Conservation (phyloP, 768 basidiomycete genomes). For the Nevesoporus exiguus region DNA sequence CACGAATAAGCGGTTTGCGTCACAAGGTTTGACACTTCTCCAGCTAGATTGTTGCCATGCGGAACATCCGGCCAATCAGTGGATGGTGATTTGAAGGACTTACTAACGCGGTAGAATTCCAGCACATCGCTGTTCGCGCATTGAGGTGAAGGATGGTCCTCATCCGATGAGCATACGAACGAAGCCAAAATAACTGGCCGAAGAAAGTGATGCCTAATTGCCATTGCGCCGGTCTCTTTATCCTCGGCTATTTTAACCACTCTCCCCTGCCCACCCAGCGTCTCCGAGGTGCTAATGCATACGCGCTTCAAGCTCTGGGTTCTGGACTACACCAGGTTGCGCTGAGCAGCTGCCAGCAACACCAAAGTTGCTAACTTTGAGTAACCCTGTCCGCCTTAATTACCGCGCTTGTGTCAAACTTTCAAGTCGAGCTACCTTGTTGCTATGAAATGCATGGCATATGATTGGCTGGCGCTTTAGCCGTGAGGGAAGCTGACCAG, state of each 20-base stretch:
- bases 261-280: neutral
- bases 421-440: too few relatives aligned
- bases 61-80: slow-evolving; percentile 9
- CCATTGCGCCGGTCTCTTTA: neutral
- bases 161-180: neutral
- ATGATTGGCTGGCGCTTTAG: neutral
- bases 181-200: neutral
- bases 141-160: neutral
- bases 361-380: too few relatives aligned
- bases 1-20: neutral
- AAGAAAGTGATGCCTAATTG: neutral
- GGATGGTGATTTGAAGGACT: slow-evolving; percentile 10
- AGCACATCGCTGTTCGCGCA: neutral
- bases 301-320: neutral
- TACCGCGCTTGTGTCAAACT: too few relatives aligned
- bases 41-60: neutral
- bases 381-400: too few relatives aligned
- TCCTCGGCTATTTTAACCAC: neutral
- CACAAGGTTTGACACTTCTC: neutral
- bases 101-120: neutral
- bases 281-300: neutral
- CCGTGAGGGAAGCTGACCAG: neutral
- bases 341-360: neutral
- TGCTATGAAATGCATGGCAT: neutral
- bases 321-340: neutral